phyloP scores from a whole-genome alignment of 306 rosid genomes.

The Phaseolus lunatus region DNA sequence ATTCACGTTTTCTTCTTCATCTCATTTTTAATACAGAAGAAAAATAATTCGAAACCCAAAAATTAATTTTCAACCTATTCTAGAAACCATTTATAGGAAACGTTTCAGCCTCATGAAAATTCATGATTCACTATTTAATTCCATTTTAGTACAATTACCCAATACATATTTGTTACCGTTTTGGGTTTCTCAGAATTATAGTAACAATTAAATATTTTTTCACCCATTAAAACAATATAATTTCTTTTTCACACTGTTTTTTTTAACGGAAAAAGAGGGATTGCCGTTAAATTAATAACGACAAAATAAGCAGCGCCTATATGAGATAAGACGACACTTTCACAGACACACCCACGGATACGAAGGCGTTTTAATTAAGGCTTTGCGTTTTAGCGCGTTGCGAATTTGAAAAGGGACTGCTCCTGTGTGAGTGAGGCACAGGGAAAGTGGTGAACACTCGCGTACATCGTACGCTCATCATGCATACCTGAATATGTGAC shows the following conservation, averaged over 20 bases:
- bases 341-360: not conserved
- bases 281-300: conserved; percentile 35
- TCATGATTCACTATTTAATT: conserved; percentile 10
- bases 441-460: not conserved
- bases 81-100: not conserved
- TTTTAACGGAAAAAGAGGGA: not conserved
- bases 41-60: not conserved
- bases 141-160: not conserved
- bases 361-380: not conserved
- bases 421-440: conserved; percentile 40
- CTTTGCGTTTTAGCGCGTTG: conserved; percentile 45
- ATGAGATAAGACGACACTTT: not conserved
- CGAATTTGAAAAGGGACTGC: conserved; percentile 42
- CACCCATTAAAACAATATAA: too few species aligned
- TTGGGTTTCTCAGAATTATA: not conserved
- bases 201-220: too few species aligned
- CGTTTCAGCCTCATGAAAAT: not conserved
- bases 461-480: not conserved
- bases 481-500: conserved; percentile 29
- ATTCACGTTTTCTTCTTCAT: too few species aligned
- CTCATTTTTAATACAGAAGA: too few species aligned
- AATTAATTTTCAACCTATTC: not conserved
- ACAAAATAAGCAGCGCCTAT: not conserved
- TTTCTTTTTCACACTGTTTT: too few species aligned
- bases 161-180: not conserved